Evolutionary conservation across 2,329 filamentous ascomycete species (phyloP).

Genomic region (Fusarium nematophilum): DNA sequence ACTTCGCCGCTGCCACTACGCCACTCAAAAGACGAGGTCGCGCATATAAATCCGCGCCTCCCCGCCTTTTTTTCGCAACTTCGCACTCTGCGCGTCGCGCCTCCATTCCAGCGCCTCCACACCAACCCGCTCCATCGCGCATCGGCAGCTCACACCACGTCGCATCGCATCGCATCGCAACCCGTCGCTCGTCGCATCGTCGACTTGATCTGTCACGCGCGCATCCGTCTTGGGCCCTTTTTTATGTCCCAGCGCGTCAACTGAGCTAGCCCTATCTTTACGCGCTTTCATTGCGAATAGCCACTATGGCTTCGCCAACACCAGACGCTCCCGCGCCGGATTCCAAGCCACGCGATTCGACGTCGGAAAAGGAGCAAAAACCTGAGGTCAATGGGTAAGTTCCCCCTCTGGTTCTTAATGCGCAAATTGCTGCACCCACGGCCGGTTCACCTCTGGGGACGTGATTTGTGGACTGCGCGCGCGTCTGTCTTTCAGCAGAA

Average conservation of each 20-base stretch:
- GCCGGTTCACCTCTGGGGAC: conserved; percentile 21
- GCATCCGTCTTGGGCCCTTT: conserved; percentile 30
- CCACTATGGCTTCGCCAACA: conserved; percentile 65
- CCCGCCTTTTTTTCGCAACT: conserved; percentile 24
- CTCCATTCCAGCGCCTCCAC: conserved; percentile 33
- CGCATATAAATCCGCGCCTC: conserved; percentile 34
- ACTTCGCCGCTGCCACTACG: conserved; percentile 31
- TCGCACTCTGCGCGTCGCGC: conserved; percentile 38
- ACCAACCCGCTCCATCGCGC: conserved; percentile 27
- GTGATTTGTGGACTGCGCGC: conserved; percentile 5
- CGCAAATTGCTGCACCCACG: conserved; percentile 15
- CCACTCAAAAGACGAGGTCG: conserved; percentile 25
- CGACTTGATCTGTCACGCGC: conserved; percentile 9
- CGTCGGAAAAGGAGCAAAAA: conserved; percentile 46
- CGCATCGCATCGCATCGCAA: conserved; percentile 14
- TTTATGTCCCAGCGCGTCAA: conserved; percentile 53
- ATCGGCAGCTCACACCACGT: too few species aligned
- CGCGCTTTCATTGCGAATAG: conserved; percentile 55
- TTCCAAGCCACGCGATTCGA: conserved; percentile 57
- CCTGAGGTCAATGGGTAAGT: conserved; percentile 55
- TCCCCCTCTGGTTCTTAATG: conserved; percentile 14
- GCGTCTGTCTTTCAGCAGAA: conserved; percentile 15
- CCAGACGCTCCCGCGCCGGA: conserved; percentile 56
- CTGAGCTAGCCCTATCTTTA: conserved; percentile 43
- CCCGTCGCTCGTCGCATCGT: conserved; percentile 4